Evolutionary conservation across 345 rosid species (phyloP).

Genomic region (Moringa oleifera): DNA sequence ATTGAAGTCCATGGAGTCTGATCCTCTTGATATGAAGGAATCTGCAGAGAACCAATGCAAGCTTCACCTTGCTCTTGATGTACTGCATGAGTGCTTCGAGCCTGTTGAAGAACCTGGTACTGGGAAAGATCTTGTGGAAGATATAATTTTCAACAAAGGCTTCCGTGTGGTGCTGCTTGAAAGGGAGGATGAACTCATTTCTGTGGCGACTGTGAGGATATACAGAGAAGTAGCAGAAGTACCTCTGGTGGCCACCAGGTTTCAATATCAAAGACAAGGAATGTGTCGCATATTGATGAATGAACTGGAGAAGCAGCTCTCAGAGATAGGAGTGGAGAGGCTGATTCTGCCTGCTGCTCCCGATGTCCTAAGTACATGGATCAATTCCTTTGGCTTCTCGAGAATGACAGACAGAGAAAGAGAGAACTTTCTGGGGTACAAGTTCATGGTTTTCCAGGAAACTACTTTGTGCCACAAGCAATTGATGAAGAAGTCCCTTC

Average conservation of each 20-base stretch:
- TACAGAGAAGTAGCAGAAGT: conserved; percentile 55
- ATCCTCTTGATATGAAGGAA: conserved; percentile 3
- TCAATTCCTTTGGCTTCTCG: conserved; percentile 41
- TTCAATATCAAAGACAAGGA: conserved; percentile 35
- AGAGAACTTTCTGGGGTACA: conserved; percentile 23
- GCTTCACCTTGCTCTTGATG: conserved; percentile 33
- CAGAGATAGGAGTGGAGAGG: conserved; percentile 39
- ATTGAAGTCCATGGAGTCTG: conserved; percentile 18
- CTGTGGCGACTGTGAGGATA: conserved; percentile 49
- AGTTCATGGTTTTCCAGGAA: conserved; percentile 43
- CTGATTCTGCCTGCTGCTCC: conserved; percentile 47
- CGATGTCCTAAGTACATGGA: conserved; percentile 35
- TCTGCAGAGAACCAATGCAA: conserved; percentile 28
- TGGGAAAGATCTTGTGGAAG: conserved; percentile 40
- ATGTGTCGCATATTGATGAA: conserved; percentile 47
- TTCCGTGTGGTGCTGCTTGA: conserved; percentile 44
- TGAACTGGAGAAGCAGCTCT: conserved; percentile 46
- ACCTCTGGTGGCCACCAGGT: conserved; percentile 48
- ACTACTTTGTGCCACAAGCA: conserved; percentile 47
- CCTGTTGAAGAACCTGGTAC: conserved; percentile 36
- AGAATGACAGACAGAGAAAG: conserved; percentile 35
- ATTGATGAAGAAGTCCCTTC: conserved; percentile 3
- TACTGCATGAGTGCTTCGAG: conserved; percentile 63
- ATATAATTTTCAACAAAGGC: conserved; percentile 45
- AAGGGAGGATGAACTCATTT: conserved; percentile 35